phyloP scores from a whole-genome alignment of 441 rosid species.

The Brassica hybrid region DNA sequence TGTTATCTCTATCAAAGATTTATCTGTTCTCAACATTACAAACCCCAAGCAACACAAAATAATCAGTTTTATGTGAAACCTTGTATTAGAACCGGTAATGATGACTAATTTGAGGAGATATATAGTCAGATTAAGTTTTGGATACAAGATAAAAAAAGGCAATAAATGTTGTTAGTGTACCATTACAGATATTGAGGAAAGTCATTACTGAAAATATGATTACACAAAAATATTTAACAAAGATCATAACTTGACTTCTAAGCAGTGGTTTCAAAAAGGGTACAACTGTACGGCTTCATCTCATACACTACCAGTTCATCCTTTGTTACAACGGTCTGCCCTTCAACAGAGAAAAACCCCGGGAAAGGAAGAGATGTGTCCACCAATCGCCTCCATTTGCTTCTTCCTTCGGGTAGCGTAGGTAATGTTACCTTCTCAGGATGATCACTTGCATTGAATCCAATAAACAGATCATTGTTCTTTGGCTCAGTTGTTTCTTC shows the following conservation, averaged over 20 bases:
- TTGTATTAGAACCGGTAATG: too few species aligned
- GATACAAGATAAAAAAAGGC: not conserved
- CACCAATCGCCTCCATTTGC: constrained; percentile 67
- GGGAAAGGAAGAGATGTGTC: constrained; percentile 90
- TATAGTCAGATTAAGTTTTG: too few species aligned
- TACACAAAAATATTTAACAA: not conserved
- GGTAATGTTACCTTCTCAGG: constrained; percentile 63
- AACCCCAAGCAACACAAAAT: too few species aligned
- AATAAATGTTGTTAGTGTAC: not conserved
- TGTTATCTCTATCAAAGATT: too few species aligned
- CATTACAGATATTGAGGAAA: constrained; percentile 1
- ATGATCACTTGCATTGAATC: constrained; percentile 63
- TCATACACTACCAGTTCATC: constrained; percentile 52
- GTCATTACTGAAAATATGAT: not conserved
- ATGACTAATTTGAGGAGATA: too few species aligned
- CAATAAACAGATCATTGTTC: constrained; percentile 59
- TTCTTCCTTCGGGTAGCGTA: constrained; percentile 51
- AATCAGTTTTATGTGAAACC: too few species aligned
- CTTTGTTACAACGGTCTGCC: constrained; percentile 52
- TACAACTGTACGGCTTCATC: constrained; percentile 85
- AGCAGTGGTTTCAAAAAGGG: constrained; percentile 69
- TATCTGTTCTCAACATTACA: not conserved
- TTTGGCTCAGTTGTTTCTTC: constrained; percentile 45
- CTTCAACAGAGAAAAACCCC: constrained; percentile 67
- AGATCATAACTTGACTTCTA: constrained; percentile 30